Percentiles rank a stretch among this genome's conserved stretches.
phyloP scores from a whole-genome alignment of 495 filamentous ascomycete genomes.

The Copromyces sp. region DNA sequence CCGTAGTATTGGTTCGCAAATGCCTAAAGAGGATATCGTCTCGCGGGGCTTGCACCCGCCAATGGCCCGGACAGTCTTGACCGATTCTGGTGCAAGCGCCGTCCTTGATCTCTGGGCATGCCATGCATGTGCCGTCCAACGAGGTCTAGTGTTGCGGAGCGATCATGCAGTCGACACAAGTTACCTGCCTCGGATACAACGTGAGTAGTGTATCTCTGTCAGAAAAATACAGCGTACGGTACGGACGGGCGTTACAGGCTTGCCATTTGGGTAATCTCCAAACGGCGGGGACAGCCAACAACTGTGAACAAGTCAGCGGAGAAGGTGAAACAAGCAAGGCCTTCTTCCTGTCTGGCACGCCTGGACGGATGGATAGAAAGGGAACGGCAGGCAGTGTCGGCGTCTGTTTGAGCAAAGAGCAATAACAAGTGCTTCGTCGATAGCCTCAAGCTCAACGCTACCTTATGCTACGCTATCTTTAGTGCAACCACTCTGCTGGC shows the following conservation, averaged over 20 bases:
- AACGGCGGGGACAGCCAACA: background rate
- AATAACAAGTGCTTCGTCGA: background rate
- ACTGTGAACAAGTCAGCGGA: background rate
- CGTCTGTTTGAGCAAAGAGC: background rate
- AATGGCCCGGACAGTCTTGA: background rate
- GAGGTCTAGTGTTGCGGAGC: background rate
- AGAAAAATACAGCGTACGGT: background rate
- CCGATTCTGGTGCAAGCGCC: background rate
- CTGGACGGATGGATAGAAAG: background rate
- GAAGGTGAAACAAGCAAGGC: background rate
- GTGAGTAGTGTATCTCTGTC: background rate
- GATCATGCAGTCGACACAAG: background rate
- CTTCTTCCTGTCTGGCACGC: background rate
- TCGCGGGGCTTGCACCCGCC: background rate
- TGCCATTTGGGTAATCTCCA: background rate
- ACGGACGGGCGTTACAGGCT: background rate
- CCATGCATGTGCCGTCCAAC: background rate
- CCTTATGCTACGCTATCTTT: background rate
- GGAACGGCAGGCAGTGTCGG: background rate
- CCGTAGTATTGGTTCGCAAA: background rate
- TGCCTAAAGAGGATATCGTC: background rate
- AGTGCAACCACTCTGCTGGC: background rate
- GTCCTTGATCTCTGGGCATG: background rate
- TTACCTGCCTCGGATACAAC: background rate
- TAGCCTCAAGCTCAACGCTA: background rate